A percentile compares a stretch with the other conserved stretches of the same genome.
These are phyloP conservation scores for Protostelium mycophagum DNA, from an alignment of 78 protist genomes.

Conservation along the genomic window DNA sequence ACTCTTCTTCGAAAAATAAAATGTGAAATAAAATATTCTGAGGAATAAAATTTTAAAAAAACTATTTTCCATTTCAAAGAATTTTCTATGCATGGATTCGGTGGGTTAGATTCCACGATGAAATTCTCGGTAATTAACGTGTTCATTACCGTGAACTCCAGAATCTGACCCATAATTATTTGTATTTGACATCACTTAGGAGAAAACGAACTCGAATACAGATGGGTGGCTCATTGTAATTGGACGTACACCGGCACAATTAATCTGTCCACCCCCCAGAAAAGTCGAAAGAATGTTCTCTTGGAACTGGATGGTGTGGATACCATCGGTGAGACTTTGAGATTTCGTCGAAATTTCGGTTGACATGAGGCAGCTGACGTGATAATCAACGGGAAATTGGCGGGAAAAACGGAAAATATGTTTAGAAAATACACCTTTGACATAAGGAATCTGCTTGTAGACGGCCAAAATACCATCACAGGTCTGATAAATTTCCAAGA, in stretches of 20 bases:
- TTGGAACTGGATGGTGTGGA: conserved; percentile 44
- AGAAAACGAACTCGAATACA: conserved; percentile 23
- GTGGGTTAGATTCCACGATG: too few relatives aligned
- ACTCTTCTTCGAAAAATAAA: neutral
- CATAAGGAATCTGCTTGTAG: neutral
- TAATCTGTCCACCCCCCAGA: neutral
- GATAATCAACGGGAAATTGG: conserved; percentile 10
- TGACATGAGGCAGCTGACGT: conserved; percentile 8
- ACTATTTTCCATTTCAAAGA: too few relatives aligned
- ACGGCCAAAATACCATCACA: neutral
- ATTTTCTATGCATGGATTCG: too few relatives aligned
- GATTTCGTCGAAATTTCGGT: neutral
- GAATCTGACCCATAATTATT: too few relatives aligned
- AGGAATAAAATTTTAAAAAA: too few relatives aligned
- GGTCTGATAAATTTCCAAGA: neutral
- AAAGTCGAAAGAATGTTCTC: neutral
- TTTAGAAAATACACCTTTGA: conserved; percentile 22
- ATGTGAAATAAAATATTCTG: too few relatives aligned
- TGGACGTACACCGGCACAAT: conserved; percentile 26
- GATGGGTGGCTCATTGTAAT: conserved; percentile 50
- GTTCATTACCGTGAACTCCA: too few relatives aligned
- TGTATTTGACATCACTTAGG: too few relatives aligned
- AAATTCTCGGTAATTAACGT: too few relatives aligned
- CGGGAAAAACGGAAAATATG: conserved; percentile 12
- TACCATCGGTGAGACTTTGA: conserved; percentile 13